These are phyloP conservation scores for Nakazawaea holstii DNA, from an alignment of 805 yeast species.

Conservation along the genomic window DNA sequence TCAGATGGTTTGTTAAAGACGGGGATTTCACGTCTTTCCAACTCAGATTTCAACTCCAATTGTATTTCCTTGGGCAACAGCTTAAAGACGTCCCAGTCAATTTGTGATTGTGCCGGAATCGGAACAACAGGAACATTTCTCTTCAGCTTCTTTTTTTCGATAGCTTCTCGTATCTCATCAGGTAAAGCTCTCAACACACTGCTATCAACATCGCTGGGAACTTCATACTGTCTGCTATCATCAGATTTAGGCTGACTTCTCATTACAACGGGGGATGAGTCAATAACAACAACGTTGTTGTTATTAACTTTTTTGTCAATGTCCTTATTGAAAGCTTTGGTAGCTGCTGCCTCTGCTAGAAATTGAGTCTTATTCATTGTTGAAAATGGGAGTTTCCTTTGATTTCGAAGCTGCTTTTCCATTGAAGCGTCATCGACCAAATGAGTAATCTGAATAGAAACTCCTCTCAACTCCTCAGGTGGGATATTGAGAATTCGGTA, in stretches of 20 bases:
- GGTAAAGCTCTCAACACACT: constrained; percentile 22
- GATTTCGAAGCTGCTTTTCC: constrained; percentile 20
- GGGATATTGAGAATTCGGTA: constrained; percentile 54
- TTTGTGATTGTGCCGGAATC: constrained; percentile 17
- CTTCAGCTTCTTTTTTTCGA: constrained; percentile 14
- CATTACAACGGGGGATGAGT: constrained; percentile 12
- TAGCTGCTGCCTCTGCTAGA: not conserved
- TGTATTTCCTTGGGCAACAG: constrained; percentile 64
- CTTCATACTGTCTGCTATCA: constrained; percentile 11
- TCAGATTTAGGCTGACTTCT: not conserved
- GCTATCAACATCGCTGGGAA: constrained; percentile 24
- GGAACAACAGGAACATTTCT: constrained; percentile 10
- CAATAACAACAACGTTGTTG: not conserved
- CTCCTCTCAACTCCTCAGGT: constrained; percentile 69
- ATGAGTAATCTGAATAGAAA: constrained; percentile 64
- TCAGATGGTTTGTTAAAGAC: constrained; percentile 4
- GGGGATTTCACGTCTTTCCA: constrained; percentile 33
- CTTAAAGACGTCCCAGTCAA: constrained; percentile 58
- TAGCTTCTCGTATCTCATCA: constrained; percentile 12
- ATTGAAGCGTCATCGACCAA: constrained; percentile 33
- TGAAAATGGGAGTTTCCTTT: constrained; percentile 29
- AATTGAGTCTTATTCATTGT: constrained; percentile 13
- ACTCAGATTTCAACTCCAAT: constrained; percentile 51
- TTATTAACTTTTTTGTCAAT: not conserved
- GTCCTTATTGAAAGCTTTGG: no score